These are phyloP conservation scores for Pseudogymnoascus sp. DNA, from an alignment of 2,329 filamentous ascomycete genomes.

Conservation along the genomic window DNA sequence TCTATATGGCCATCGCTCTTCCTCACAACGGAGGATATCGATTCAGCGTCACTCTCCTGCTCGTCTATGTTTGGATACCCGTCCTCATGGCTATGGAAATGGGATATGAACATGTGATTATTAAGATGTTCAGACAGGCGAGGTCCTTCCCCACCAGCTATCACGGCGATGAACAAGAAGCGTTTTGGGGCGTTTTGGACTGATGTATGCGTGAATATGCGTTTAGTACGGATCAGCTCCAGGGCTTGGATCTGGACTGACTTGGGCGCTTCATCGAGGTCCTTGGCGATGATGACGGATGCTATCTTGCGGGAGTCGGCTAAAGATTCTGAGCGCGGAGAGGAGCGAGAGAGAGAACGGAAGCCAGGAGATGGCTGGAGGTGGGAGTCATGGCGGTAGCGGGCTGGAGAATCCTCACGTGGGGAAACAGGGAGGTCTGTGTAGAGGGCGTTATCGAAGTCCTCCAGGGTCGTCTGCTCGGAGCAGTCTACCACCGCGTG, in stretches of 20 bases:
- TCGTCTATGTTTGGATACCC: slow-evolving; percentile 67
- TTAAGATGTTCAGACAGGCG: slow-evolving; percentile 57
- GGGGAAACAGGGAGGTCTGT: slow-evolving; percentile 25
- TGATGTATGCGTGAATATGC: slow-evolving; percentile 69
- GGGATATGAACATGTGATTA: slow-evolving; percentile 81
- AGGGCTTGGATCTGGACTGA: slow-evolving; percentile 75
- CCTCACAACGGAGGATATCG: slow-evolving; percentile 29
- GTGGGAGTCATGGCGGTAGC: slow-evolving; percentile 28
- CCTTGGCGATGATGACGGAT: slow-evolving; percentile 74
- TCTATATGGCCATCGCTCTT: slow-evolving; percentile 19
- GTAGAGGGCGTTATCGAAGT: slow-evolving; percentile 69
- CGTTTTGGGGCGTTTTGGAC: slow-evolving; percentile 68
- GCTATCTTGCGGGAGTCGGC: slow-evolving; percentile 56
- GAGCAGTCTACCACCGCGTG: slow-evolving; percentile 68
- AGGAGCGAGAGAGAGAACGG: slow-evolving; percentile 23
- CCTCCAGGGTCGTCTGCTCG: slow-evolving; percentile 67
- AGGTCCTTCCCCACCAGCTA: slow-evolving; percentile 45
- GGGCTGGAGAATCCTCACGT: slow-evolving; percentile 22
- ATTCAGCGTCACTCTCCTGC: slow-evolving; percentile 21
- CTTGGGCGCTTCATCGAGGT: slow-evolving; percentile 67
- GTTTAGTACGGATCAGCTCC: slow-evolving; percentile 71
- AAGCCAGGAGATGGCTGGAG: slow-evolving; percentile 25
- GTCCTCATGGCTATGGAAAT: slow-evolving; percentile 68
- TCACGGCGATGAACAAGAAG: slow-evolving; percentile 75
- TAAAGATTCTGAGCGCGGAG: slow-evolving; percentile 29